phyloP scores from a whole-genome alignment of 148 eudicot species.

The Polygonum aviculare region DNA sequence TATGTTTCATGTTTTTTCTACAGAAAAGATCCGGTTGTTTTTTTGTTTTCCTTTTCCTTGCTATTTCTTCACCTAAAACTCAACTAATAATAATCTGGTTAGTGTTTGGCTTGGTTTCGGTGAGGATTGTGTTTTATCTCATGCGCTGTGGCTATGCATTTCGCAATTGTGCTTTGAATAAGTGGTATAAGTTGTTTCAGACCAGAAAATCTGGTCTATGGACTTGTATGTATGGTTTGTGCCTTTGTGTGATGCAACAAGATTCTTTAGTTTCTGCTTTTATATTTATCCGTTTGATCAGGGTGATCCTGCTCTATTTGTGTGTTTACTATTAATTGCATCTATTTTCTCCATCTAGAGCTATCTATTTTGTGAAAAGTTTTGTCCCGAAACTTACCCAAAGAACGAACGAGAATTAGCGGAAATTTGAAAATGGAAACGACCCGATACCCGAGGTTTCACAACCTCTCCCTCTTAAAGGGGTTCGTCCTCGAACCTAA shows the following conservation, averaged over 20 bases:
- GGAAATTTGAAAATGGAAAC: too few relatives aligned
- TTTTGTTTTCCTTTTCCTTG: neutral
- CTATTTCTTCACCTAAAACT: constrained; percentile 4
- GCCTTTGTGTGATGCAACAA: neutral
- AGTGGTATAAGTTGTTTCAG: neutral
- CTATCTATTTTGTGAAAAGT: neutral
- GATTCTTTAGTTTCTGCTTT: neutral
- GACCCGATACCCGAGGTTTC: too few relatives aligned
- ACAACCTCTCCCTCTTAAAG: too few relatives aligned
- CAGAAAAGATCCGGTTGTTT: neutral
- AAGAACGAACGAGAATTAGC: too few relatives aligned
- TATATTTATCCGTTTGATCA: neutral
- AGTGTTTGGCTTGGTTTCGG: constrained; percentile 1
- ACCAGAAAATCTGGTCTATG: neutral
- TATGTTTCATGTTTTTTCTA: constrained; percentile 11
- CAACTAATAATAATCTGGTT: neutral
- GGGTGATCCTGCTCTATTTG: constrained; percentile 1
- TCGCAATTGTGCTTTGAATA: neutral
- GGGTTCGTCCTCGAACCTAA: too few relatives aligned
- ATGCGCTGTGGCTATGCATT: constrained; percentile 6
- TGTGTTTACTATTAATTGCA: constrained; percentile 21
- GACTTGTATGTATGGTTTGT: neutral
- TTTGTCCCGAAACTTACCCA: too few relatives aligned
- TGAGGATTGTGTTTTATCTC: neutral
- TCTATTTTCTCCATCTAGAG: neutral